Base-by-base conservation (phyloP, 331 rosid species). In the Malus hybrid region DNA sequence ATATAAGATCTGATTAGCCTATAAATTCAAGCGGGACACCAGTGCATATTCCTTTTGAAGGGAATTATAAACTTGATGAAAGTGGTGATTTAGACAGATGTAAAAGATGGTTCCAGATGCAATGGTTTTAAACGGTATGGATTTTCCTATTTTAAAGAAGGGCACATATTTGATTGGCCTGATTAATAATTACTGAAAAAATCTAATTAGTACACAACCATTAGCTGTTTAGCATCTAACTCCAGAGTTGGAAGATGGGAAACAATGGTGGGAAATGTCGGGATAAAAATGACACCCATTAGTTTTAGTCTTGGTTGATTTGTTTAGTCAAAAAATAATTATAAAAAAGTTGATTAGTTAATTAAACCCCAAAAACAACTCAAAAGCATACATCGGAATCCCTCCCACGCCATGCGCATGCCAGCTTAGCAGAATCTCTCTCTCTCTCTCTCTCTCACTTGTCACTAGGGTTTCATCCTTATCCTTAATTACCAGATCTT, bases 231-330 rank as follows among this genome's bases (percentile, higher is more conserved):
- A 31, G 75, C 85, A 87, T 76, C 73, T 73, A 54, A 80, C 29
- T 50, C 36, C 55, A 28, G 73, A 93, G 97, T 87, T 87, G 91
- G 97, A 85, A 86, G 91, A 84, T 86, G 89, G 98, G 98, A 93
- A 91, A 87, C 98, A 85, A 76, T 75, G 81, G 81, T 15, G 87
- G 83, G 52, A 82, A 65, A 75, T 93, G 98, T 93, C 92, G 98
- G 98, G 75, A 91, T 83, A 85, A 87, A 89, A 85, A 89, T 93
- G 91, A 87, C 97, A 91, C 85, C 90, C 93, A 88, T 86, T 89
- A 77, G 82, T 24, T 80, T 85, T 82, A 83, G 76, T 19, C 20
- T 29, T 19, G 5, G 32, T 80, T 69, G 76, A 80, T 74, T 83
- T 73, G 72, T 79, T 76, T 81, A 80, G 65, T 67, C 42, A 24